Base-by-base conservation (phyloP, 306 rosid species). In the Senna tora region DNA sequence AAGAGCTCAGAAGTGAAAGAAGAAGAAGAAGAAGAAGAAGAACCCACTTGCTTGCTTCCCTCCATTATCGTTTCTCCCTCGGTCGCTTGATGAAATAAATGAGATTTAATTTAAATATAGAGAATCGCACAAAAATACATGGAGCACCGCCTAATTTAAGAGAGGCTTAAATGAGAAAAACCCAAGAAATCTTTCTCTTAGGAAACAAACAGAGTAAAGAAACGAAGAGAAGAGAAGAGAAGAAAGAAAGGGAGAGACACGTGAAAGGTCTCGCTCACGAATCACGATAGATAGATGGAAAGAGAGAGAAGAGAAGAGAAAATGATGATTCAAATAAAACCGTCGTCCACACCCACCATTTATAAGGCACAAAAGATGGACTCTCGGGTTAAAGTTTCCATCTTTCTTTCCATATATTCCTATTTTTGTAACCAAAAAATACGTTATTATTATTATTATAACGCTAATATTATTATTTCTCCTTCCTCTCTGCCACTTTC, bases 1-100 rank as follows among this genome's bases (percentile, higher is more conserved):
- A 87, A 84, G 20, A 84, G 86, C 67, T 89, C 91, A 79, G 82
- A 67, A 74, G 87, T 77, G 80, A 84, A 79, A 12, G 96, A 82
- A 45, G 79, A 76, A 16, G 86, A 82, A 16, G 83, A 79, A 12
- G 96, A 82, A 45, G 79, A 76, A 16, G 86, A 82, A 16, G 83
- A 72, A 70, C 75, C 87, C 49, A 71, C 73, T 71, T 80, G 75
- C 70, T 88, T 86, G 36, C 56, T 88, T 45, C 81, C 88, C 45
- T 88, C 98, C 98, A 89, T 92, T 87, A 1, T 73, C 51, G 51
- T 51, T 28, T 46, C 38, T 2, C n/a, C 47, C 45, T 6, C 41
- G 9, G 73, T 52, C 65, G n/a, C 58, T 53, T 53, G n/a, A 55
- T 17, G 30, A 19, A 28, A 9, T 38, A 3, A 63, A 32, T 36